Evolutionary conservation across 2,329 filamentous ascomycete species (phyloP), one percentile per base, ranked within the genome.

Genomic region (Exophiala calicioides): DNA sequence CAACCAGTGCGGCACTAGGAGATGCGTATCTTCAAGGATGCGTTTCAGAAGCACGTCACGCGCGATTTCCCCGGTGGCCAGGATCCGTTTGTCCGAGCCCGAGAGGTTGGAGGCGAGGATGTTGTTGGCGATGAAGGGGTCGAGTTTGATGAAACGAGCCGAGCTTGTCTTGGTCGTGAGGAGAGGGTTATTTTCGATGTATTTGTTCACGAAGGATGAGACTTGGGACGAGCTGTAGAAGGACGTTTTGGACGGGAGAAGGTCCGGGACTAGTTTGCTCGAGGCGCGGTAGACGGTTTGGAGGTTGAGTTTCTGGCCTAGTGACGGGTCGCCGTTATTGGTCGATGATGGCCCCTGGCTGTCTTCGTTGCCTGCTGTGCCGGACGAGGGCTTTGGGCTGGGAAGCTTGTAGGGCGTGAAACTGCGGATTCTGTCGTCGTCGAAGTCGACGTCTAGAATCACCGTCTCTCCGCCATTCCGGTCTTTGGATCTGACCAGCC

Each of bases 321-420:
- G 52, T 13, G 54, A 62, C 63, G 75, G 57, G 71, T 71, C 65
- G 36, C 58, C 54, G 9, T 62, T 46, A 15, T 38, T 47, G 31
- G 62, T 63, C 41, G 62, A 62, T 44, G 57, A 53, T 3, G 58
- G 60, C 12, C 40, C 29, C 10, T 52, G 16, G 18, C 54, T 58
- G 31, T 65, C 58, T 30, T 64, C 62, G 13, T 67, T 60, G 5
- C 65, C 68, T 3, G 68, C 63, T 18, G 69, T 69, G 13, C 65
- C 63, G 31, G 68, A 65, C 16, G 68, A 62, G 10, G 67, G 57
- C 35, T 78, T 78, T 55, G 80, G 80, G 60, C 78, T 79, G 1
- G 82, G 79, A 9, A 86, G 67, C 29, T 72, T 72, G 63, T 86
- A 86, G 3, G 83, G 81, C 18, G 75, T 72, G 63, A 86, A 86